phyloP scores from a whole-genome alignment of 2,329 filamentous ascomycete genomes.

The Delphinella strobiligena region DNA sequence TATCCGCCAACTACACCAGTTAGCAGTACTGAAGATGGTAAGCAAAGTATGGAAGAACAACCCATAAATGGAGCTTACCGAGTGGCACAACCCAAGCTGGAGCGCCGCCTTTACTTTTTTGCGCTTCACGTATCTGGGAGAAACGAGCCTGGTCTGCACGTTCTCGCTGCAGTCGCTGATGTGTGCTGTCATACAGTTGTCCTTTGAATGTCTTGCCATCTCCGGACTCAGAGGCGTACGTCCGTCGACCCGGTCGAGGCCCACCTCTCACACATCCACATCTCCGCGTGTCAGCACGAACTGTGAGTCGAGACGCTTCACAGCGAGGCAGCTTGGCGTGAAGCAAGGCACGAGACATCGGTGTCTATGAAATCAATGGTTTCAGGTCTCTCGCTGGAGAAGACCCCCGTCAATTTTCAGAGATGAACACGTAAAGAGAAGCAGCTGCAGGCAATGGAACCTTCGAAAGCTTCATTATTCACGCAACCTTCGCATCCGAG shows the following conservation, averaged over 20 bases:
- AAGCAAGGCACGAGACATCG: too few species aligned
- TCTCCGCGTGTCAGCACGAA: neutral
- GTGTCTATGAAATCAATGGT: too few species aligned
- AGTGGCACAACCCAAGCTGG: constrained; percentile 20
- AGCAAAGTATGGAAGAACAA: constrained; percentile 16
- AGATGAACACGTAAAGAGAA: too few species aligned
- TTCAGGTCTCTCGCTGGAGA: too few species aligned
- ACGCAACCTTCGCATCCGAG: too few species aligned
- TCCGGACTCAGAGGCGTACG: constrained; percentile 9
- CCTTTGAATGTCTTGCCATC: constrained; percentile 39
- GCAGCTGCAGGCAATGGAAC: too few species aligned
- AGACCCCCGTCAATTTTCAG: too few species aligned
- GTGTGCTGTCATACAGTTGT: constrained; percentile 51
- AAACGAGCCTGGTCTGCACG: constrained; percentile 43
- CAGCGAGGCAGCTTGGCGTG: neutral
- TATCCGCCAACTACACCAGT: constrained; percentile 42
- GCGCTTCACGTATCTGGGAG: constrained; percentile 23
- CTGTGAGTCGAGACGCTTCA: neutral
- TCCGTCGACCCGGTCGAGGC: constrained; percentile 3
- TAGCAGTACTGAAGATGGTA: constrained; percentile 34
- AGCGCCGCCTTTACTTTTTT: constrained; percentile 15
- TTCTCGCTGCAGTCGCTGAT: constrained; percentile 45
- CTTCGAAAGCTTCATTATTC: too few species aligned
- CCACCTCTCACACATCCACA: neutral
- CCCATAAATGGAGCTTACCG: too few species aligned